Conservation (phyloP, 257 asterid species). For the Penstemon davidsonii region DNA sequence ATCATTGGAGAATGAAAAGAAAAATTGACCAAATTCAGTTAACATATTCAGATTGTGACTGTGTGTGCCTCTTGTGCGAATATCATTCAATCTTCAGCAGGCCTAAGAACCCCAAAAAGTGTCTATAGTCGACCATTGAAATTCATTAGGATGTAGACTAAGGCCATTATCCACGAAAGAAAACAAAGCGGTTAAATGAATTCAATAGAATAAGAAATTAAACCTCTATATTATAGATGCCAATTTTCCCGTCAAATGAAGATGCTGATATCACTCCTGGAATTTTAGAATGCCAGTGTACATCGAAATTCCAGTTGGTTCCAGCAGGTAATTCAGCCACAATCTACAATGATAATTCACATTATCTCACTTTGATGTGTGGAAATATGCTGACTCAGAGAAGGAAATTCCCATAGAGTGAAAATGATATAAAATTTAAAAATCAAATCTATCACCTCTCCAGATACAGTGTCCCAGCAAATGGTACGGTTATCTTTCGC, state of each 20-base stretch:
- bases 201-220: constrained; percentile 23
- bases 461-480: constrained; percentile 91
- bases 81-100: constrained; percentile 17
- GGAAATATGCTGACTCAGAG: constrained; percentile 9
- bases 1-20: not conserved
- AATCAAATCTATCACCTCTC: constrained; percentile 60
- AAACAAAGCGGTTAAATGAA: constrained; percentile 13
- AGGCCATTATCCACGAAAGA: not conserved
- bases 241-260: constrained; percentile 95
- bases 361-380: constrained; percentile 8
- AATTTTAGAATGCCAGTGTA: constrained; percentile 91
- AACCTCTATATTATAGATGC: constrained; percentile 93
- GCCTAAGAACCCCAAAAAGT: constrained; percentile 5
- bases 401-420: constrained; percentile 22
- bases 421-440: constrained; percentile 10
- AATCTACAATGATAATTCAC: constrained; percentile 49
- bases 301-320: constrained; percentile 95
- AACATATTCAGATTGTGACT: constrained; percentile 4
- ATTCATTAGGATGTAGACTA: not conserved
- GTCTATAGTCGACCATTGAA: not conserved
- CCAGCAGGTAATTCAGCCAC: constrained; percentile 96
- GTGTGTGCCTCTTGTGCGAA: not conserved
- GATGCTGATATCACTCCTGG: constrained; percentile 97
- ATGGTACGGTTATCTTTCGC: constrained; percentile 98
- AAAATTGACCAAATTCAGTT: not conserved